Percentiles rank a stretch among this genome's conserved stretches.
Conservation (phyloP, 441 rosid genomes). For the Daphne laureola region DNA sequence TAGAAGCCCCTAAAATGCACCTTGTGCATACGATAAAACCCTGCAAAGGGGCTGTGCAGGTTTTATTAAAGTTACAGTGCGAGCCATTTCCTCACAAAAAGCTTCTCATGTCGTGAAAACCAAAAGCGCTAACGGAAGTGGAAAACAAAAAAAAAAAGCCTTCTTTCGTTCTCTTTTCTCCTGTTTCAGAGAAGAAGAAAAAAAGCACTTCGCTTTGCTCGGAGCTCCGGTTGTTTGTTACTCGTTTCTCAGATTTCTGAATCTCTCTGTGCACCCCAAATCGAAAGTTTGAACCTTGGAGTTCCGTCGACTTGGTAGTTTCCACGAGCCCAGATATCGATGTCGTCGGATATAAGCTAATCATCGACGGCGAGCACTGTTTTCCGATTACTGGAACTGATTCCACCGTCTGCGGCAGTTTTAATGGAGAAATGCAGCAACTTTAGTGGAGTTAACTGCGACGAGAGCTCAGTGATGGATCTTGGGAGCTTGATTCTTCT, state of each 20-base stretch:
- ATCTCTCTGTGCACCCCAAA: background rate
- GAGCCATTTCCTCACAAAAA: slow-evolving; percentile 9
- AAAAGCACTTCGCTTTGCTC: no score
- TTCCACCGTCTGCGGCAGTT: background rate
- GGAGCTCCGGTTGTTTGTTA: no score
- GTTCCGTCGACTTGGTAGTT: slow-evolving; percentile 9
- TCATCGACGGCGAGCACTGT: slow-evolving; percentile 1
- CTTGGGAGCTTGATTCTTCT: slow-evolving; percentile 20
- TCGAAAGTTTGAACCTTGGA: slow-evolving; percentile 1
- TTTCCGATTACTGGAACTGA: background rate
- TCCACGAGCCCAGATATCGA: slow-evolving; percentile 31
- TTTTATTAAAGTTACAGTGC: slow-evolving; percentile 10
- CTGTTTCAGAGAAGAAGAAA: background rate
- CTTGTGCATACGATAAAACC: slow-evolving; percentile 15
- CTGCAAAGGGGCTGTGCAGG: background rate
- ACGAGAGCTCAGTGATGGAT: slow-evolving; percentile 5
- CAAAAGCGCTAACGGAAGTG: background rate
- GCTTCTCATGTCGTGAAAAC: background rate
- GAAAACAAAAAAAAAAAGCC: background rate
- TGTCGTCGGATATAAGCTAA: slow-evolving; percentile 95
- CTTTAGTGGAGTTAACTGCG: slow-evolving; percentile 12
- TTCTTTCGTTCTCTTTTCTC: slow-evolving; percentile 9
- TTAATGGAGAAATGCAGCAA: slow-evolving; percentile 29
- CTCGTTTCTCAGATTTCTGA: background rate
- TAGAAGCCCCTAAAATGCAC: slow-evolving; percentile 20